Evolutionary conservation across 768 basidiomycete genomes (phyloP), one percentile per base, ranked within the genome.

Genomic region (Lactarius trivialis): DNA sequence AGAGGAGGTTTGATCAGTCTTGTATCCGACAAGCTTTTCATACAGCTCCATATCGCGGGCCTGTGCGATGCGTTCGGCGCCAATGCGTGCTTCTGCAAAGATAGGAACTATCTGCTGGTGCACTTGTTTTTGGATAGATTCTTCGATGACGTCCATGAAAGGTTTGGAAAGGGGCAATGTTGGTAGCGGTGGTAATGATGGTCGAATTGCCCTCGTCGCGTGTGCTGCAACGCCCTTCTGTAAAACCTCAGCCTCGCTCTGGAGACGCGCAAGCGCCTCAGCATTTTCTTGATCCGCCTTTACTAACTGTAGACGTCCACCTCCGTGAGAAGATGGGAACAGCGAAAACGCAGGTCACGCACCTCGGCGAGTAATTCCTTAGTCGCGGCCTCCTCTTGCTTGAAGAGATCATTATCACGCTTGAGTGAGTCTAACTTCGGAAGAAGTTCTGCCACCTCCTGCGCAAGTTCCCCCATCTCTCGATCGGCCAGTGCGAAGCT

Each of bases 301-400:
- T 49, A 65, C 56, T 17, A 68, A 56, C 68, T 71, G 43, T 26
- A 39, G 11, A 37, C 28, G 34, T 14, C n/a, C 11, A 26, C 7
- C 11, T 19, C 30, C 24, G 51, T 33, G 26, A 41, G 28, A 53
- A 2, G 19, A 2, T 30, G 33, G 21, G 24, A 43, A 34, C 14
- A 30, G 11, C 17, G 6, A 4, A 36, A n/a, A 19, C 7, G n/a
- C 5, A 4, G 32, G 36, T 1, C 24, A 66, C 70, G 17, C 58
- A 75, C 74, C 65, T 65, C 54, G 2, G 50, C 63, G 26, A 73
- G 41, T 14, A 61, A 57, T 7, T 58, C 54, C 50, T 52, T 64
- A 24, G 66, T 60, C 11, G 48, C 33, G 19, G 41, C 60, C 30
- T 73, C 71, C 57, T 72, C 69, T 52, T 61, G 53, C 45, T 39